Evolutionary conservation across 2,329 filamentous ascomycete species (phyloP).

Genomic region (Ophiobolus disseminans): DNA sequence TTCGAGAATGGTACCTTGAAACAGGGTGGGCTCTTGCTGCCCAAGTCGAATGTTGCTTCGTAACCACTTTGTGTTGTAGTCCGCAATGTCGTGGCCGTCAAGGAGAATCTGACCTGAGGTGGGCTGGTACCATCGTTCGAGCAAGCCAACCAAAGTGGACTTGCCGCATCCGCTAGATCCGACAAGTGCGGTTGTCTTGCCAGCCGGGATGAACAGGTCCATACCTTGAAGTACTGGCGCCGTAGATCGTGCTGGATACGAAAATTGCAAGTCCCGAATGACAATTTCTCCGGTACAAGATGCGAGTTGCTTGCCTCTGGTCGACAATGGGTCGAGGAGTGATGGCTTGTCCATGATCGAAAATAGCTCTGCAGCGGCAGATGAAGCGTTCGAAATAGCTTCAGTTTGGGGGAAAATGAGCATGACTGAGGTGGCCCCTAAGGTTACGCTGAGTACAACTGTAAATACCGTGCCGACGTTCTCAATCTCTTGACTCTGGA

Average conservation of each 20-base stretch:
- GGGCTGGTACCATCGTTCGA: slow-evolving; percentile 47
- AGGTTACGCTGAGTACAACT: slow-evolving; percentile 81
- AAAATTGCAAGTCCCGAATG: slow-evolving; percentile 39
- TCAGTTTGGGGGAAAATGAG: slow-evolving; percentile 15
- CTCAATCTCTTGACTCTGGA: slow-evolving; percentile 17
- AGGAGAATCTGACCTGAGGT: slow-evolving; percentile 18
- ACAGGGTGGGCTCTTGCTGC: slow-evolving; percentile 73
- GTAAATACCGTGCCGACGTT: slow-evolving; percentile 75
- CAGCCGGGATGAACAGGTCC: slow-evolving; percentile 40
- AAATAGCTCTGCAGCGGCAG: slow-evolving; percentile 20
- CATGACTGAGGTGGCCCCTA: slow-evolving; percentile 68
- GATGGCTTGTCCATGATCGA: slow-evolving; percentile 16
- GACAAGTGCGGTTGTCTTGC: slow-evolving; percentile 51
- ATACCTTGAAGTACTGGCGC: slow-evolving; percentile 45
- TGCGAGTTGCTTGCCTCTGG: slow-evolving; percentile 10
- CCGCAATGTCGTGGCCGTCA: slow-evolving; percentile 15
- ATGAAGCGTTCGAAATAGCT: slow-evolving; percentile 21
- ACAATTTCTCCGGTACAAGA: background rate
- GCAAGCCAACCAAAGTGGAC: slow-evolving; percentile 50
- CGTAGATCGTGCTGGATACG: slow-evolving; percentile 50
- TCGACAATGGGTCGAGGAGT: slow-evolving; percentile 16
- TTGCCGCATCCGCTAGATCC: slow-evolving; percentile 54
- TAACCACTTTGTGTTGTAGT: slow-evolving; percentile 26
- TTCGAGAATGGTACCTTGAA: slow-evolving; percentile 83
- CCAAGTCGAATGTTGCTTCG: slow-evolving; percentile 25